Percentiles rank a stretch among this genome's conserved stretches.
Conservation (phyloP, 257 asterid genomes). For the Nicotiana knightiana region DNA sequence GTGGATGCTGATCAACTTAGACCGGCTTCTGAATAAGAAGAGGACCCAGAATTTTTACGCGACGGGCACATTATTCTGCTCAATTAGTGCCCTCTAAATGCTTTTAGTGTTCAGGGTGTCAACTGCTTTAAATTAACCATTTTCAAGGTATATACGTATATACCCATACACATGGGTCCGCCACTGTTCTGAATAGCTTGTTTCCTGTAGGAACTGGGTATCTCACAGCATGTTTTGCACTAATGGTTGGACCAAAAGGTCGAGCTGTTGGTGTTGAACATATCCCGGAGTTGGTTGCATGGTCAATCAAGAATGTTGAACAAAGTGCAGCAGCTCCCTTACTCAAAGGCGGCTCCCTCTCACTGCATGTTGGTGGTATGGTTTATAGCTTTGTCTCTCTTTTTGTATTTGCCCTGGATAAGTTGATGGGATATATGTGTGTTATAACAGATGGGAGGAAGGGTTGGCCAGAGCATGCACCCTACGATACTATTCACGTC, state of each 20-base stretch:
- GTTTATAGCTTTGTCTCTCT: neutral
- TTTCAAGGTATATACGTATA: too few species aligned
- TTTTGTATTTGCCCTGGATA: neutral
- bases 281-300: conserved; percentile 77
- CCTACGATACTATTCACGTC: conserved; percentile 88
- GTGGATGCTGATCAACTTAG: neutral
- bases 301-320: conserved; percentile 55
- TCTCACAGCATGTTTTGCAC: conserved; percentile 90
- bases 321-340: conserved; percentile 76
- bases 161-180: too few species aligned
- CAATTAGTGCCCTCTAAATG: too few species aligned
- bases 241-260: conserved; percentile 93
- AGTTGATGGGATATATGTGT: neutral
- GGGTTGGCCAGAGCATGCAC: conserved; percentile 89
- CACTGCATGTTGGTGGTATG: conserved; percentile 72
- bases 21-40: too few species aligned
- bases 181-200: neutral
- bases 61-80: too few species aligned
- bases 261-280: conserved; percentile 88
- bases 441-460: conserved; percentile 61
- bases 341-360: conserved; percentile 59
- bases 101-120: too few species aligned
- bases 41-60: too few species aligned
- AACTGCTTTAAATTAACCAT: too few species aligned
- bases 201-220: conserved; percentile 75